Conservation (phyloP, 805 yeast genomes). For the Kodamaea laetipori region DNA sequence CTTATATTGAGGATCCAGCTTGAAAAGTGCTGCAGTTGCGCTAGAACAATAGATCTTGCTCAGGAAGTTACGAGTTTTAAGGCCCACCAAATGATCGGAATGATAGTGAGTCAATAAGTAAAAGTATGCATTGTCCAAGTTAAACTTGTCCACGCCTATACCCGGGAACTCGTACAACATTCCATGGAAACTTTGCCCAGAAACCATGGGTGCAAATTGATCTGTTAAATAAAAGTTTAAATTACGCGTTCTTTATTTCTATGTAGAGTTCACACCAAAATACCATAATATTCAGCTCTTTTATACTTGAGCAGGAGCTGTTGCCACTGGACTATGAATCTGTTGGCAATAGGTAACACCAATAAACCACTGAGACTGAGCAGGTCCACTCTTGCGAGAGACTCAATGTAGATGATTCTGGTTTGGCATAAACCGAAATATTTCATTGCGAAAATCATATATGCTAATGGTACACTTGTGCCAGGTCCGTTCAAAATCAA, state of each 20-base stretch:
- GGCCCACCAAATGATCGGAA: constrained; percentile 54
- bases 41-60: constrained; percentile 50
- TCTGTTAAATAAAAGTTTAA: constrained; percentile 1
- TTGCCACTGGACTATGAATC: constrained; percentile 91
- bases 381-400: constrained; percentile 76
- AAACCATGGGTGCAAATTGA: not conserved
- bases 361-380: constrained; percentile 79
- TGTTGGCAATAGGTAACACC: constrained; percentile 67
- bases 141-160: constrained; percentile 42
- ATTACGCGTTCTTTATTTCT: not conserved
- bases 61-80: constrained; percentile 40
- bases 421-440: constrained; percentile 49
- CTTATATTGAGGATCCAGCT: constrained; percentile 19
- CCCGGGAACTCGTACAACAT: constrained; percentile 50
- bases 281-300: constrained; percentile 75
- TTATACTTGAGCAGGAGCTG: constrained; percentile 51
- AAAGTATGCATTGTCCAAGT: constrained; percentile 21
- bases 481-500: constrained; percentile 80
- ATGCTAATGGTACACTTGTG: constrained; percentile 70
- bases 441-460: constrained; percentile 54
- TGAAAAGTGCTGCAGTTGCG: constrained; percentile 35
- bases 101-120: constrained; percentile 55
- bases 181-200: constrained; percentile 34
- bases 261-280: constrained; percentile 52
- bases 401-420: constrained; percentile 76